phyloP scores from a whole-genome alignment of 2,329 filamentous ascomycete genomes.

The Apiospora phragmitis region DNA sequence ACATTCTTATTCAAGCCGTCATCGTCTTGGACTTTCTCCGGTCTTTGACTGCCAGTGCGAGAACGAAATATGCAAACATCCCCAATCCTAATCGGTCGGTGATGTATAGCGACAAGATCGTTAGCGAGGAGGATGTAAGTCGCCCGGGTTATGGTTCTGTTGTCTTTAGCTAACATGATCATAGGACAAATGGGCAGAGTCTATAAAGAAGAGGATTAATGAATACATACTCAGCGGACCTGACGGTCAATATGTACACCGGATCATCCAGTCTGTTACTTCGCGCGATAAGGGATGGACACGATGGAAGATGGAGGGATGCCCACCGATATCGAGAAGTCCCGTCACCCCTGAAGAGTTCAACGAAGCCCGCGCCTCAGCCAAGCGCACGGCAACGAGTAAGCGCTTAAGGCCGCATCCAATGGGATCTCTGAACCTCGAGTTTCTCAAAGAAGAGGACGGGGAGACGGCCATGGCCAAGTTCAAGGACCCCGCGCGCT shows the following conservation, averaged over 20 bases:
- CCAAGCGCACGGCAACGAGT: constrained; percentile 66
- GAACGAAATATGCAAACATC: constrained; percentile 72
- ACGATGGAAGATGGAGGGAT: constrained; percentile 95
- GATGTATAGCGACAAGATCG: constrained; percentile 71
- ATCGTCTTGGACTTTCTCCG: constrained; percentile 94
- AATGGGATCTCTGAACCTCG: constrained; percentile 72
- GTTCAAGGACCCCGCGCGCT: constrained; percentile 66
- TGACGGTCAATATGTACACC: constrained; percentile 90
- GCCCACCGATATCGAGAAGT: constrained; percentile 79
- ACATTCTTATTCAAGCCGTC: constrained; percentile 91
- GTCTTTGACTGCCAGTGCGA: constrained; percentile 81
- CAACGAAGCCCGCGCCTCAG: constrained; percentile 65
- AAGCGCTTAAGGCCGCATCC: constrained; percentile 70
- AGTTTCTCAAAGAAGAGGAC: constrained; percentile 72
- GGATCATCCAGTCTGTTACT: constrained; percentile 95
- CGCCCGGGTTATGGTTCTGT: background rate
- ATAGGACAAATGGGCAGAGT: constrained; percentile 78
- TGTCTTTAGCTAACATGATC: constrained; percentile 19
- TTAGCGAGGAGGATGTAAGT: constrained; percentile 82
- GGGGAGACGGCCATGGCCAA: constrained; percentile 64
- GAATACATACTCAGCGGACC: constrained; percentile 77
- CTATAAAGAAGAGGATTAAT: constrained; percentile 77
- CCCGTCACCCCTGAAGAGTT: constrained; percentile 71
- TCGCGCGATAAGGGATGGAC: constrained; percentile 98
- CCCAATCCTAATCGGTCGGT: constrained; percentile 80